Base-by-base conservation (phyloP, 2,329 filamentous ascomycete species). In the Gnomoniopsis sp. region DNA sequence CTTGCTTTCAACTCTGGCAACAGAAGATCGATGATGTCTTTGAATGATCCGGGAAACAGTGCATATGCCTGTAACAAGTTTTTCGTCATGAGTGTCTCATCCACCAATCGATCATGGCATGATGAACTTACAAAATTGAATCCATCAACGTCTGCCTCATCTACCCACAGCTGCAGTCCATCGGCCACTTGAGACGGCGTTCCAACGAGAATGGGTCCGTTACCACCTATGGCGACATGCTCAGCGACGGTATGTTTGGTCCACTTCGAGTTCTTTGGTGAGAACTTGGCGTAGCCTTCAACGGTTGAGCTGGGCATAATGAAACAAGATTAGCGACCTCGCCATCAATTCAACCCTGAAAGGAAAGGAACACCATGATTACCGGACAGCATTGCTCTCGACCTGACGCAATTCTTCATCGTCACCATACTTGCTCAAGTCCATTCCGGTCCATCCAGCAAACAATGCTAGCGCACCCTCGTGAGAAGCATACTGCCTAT, bases 381-480 rank as follows among this genome's bases (percentile, higher is more conserved):
- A 75, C 78, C 75, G 65, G 60, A 76, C 66, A 52, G 76, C 68
- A 54, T 75, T 72, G 62, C 72, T 73, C 67, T 77, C 68, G 43
- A 73, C 75, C 52, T 74, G 64, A 30, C 72, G 66, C 57, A 75
- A 63, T 61, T 75, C 72, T 62, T 75, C 71, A 3, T 75, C 71
- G 19, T 74, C 72, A 1, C 71, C 73, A 55, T 74, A 75, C 63
- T 71, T 63, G 56, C 62, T 65, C 15, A 81, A 64, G 55, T 81
- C 77, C 23, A 81, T 79, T 2, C 79, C 88, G 0, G 88, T 90
- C 88, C 88, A 91, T 1, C 88, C 88, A 21, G 87, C 87, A 65
- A 91, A 91, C 19, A 91, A 71, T 1, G 88, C 85, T 58, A 90
- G 68, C 0, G 87, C 88, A 2, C 88, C 88, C 63, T 81, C 88